A percentile compares a stretch with the other conserved stretches of the same genome.
Conservation (phyloP, 768 basidiomycete genomes). For the Crepidotus variabilis region DNA sequence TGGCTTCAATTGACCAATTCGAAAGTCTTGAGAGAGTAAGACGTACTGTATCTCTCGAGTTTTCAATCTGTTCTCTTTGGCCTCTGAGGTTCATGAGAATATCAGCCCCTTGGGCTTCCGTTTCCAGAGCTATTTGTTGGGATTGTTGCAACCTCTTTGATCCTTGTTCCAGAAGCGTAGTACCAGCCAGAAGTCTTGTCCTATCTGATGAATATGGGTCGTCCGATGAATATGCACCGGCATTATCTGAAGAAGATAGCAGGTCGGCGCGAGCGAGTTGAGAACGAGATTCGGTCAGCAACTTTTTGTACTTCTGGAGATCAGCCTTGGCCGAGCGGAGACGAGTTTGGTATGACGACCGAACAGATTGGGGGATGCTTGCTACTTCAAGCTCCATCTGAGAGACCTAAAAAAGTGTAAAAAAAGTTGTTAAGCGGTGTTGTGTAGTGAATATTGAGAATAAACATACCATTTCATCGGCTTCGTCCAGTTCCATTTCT, state of each 20-base stretch:
- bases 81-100: conserved; percentile 80
- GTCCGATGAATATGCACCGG: conserved; percentile 49
- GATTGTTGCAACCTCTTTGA: conserved; percentile 82
- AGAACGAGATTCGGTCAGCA: conserved; percentile 67
- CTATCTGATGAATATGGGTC: conserved; percentile 82
- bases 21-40: neutral
- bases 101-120: conserved; percentile 92
- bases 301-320: conserved; percentile 77
- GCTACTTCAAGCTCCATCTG: conserved; percentile 99
- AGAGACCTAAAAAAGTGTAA: conserved; percentile 60
- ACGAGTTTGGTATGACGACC: conserved; percentile 71
- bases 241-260: conserved; percentile 42
- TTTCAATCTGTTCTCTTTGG: conserved; percentile 94
- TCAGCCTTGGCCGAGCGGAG: conserved; percentile 73
- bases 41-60: conserved; percentile 83
- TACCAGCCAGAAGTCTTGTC: conserved; percentile 76
- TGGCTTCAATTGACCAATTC: neutral
- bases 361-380: conserved; percentile 84
- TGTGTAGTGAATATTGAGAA: neutral
- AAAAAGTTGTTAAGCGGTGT: neutral
- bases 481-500: conserved; percentile 96
- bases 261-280: conserved; percentile 75
- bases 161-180: conserved; percentile 78
- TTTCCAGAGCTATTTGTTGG: conserved; percentile 91
- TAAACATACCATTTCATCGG: conserved; percentile 87